Conservation (phyloP, 2,329 filamentous ascomycete genomes). For the Domatiomyces catenatus region DNA sequence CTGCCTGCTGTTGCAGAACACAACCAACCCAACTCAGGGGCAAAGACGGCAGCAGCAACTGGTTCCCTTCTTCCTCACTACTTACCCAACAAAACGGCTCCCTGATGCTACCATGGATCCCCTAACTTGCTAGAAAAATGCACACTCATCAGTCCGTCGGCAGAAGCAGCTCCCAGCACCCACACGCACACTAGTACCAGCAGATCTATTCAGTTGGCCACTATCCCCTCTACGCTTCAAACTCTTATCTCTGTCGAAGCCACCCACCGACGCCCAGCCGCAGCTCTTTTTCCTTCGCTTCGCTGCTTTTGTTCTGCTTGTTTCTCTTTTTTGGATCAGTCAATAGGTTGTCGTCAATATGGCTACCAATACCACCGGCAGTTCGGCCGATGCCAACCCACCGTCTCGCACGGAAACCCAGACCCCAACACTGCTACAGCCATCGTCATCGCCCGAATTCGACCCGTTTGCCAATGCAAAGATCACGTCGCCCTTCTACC, state of each 20-base stretch:
- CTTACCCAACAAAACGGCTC: not conserved
- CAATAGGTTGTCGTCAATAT: not conserved
- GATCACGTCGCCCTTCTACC: conserved; percentile 31
- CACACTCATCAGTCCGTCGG: not conserved
- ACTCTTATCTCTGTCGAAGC: not conserved
- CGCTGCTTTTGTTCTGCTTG: too few species aligned
- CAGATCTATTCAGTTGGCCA: not conserved
- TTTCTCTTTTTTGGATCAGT: not conserved
- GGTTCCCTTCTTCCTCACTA: too few species aligned
- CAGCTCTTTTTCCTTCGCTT: not conserved
- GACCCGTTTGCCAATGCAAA: conserved; percentile 27
- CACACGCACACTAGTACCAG: not conserved
- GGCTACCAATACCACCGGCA: not conserved
- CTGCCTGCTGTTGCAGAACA: not conserved
- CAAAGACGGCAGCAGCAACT: not conserved
- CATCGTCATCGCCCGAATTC: conserved; percentile 19
- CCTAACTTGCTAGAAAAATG: not conserved
- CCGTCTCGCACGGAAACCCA: too few species aligned
- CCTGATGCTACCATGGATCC: not conserved
- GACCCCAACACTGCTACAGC: too few species aligned
- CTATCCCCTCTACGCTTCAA: not conserved
- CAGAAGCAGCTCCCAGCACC: not conserved
- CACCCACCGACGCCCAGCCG: not conserved
- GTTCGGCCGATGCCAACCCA: not conserved
- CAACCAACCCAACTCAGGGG: not conserved